A percentile compares a stretch with the other conserved stretches of the same genome.
These are phyloP conservation scores for Blastocystis sp. DNA, from an alignment of 352 stramenopile genomes.

Conservation along the genomic window DNA sequence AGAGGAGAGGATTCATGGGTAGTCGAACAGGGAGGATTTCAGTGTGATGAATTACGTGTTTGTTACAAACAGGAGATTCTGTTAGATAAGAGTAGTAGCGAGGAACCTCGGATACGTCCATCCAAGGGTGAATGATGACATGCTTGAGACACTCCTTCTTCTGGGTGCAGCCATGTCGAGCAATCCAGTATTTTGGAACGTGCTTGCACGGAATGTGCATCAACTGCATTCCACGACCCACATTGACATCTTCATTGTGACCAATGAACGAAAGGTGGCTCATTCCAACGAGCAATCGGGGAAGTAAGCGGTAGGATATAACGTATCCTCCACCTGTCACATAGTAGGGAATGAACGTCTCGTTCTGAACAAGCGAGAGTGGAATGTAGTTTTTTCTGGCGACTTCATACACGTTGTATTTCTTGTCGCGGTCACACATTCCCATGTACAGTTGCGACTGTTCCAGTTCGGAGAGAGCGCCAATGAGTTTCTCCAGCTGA, in stretches of 20 bases:
- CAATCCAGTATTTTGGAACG: neutral
- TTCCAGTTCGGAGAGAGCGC: neutral
- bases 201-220: neutral
- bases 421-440: neutral
- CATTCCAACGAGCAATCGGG: neutral
- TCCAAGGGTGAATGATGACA: slow-evolving; percentile 17
- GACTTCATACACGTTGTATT: neutral
- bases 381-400: slow-evolving; percentile 39
- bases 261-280: slow-evolving; percentile 36
- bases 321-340: slow-evolving; percentile 37
- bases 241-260: slow-evolving; percentile 48
- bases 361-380: neutral
- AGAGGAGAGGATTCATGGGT: neutral
- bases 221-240: slow-evolving; percentile 15
- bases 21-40: neutral
- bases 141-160: neutral
- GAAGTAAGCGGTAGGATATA: slow-evolving; percentile 19
- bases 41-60: neutral
- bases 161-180: neutral
- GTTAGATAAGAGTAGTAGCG: slow-evolving; percentile 5
- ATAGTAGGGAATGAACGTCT: slow-evolving; percentile 25
- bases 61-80: neutral
- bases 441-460: slow-evolving; percentile 26
- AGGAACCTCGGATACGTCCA: neutral
- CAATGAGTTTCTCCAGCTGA: neutral